Evolutionary conservation across 2,329 filamentous ascomycete species (phyloP).

Genomic region (Xylaria multiplex): DNA sequence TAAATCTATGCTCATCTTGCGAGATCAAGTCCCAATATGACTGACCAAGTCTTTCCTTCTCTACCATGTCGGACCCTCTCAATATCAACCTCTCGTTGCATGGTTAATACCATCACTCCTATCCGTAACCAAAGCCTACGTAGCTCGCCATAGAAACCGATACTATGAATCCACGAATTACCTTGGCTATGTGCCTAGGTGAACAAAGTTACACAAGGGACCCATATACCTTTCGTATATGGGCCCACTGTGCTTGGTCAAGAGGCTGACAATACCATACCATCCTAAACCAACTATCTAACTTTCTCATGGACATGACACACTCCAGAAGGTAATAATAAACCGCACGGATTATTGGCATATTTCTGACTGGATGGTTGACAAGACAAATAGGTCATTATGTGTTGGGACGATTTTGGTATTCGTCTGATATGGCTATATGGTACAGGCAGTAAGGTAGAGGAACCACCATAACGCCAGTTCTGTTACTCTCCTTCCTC

Average conservation of each 20-base stretch:
- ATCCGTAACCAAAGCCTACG: not conserved
- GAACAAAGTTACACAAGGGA: not conserved
- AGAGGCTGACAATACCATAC: not conserved
- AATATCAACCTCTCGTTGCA: no score
- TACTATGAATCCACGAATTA: not conserved
- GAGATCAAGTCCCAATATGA: no score
- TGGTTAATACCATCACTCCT: no score
- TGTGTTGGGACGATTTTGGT: slow-evolving; percentile 43
- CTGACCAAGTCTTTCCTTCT: no score
- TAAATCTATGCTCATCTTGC: no score
- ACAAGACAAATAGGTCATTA: not conserved
- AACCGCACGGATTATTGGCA: not conserved
- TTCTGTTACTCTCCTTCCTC: slow-evolving; percentile 41
- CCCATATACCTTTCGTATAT: no score
- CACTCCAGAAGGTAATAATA: not conserved
- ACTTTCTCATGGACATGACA: not conserved
- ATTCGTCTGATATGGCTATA: slow-evolving; percentile 50
- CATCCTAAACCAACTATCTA: not conserved
- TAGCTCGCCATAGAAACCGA: not conserved
- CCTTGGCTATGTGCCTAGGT: not conserved
- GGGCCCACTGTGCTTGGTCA: not conserved
- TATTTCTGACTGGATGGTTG: not conserved
- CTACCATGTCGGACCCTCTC: no score
- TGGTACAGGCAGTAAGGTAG: slow-evolving; percentile 48
- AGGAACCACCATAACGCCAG: slow-evolving; percentile 43